phyloP scores from a whole-genome alignment of 2,329 filamentous ascomycete species.

The Geosmithia flava region DNA sequence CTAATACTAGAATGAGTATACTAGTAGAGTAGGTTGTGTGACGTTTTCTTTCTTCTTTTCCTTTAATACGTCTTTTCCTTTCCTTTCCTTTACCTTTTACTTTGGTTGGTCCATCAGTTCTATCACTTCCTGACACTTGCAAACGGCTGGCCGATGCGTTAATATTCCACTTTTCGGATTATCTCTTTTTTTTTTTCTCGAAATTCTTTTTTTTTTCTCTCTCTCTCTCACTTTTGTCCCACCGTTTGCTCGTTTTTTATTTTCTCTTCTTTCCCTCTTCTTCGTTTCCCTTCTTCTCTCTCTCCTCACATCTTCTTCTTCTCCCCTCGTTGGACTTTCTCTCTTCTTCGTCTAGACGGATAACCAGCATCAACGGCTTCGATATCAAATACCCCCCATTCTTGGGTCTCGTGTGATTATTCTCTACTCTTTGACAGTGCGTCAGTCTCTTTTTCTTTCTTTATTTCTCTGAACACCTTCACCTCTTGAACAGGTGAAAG shows the following conservation, averaged over 20 bases:
- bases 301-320: background rate
- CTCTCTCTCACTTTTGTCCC: constrained; percentile 5
- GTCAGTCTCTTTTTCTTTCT: background rate
- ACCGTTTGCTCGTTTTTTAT: constrained; percentile 2
- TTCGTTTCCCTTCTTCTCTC: background rate
- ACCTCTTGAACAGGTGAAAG: background rate
- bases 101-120: background rate
- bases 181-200: no score
- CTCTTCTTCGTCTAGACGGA: background rate
- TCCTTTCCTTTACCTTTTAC: no score
- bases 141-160: constrained; percentile 1
- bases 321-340: background rate
- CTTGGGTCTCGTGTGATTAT: no score
- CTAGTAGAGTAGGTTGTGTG: no score
- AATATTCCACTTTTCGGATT: background rate
- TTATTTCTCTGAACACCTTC: no score
- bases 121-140: constrained; percentile 5
- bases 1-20: no score
- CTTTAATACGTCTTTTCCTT: no score
- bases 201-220: constrained; percentile 8
- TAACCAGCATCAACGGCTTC: background rate
- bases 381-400: no score
- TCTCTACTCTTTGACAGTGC: background rate
- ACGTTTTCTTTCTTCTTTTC: no score
- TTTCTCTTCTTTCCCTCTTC: background rate